These are phyloP conservation scores for Ziziphus jujuba DNA, from an alignment of 306 rosid genomes.

Conservation along the genomic window DNA sequence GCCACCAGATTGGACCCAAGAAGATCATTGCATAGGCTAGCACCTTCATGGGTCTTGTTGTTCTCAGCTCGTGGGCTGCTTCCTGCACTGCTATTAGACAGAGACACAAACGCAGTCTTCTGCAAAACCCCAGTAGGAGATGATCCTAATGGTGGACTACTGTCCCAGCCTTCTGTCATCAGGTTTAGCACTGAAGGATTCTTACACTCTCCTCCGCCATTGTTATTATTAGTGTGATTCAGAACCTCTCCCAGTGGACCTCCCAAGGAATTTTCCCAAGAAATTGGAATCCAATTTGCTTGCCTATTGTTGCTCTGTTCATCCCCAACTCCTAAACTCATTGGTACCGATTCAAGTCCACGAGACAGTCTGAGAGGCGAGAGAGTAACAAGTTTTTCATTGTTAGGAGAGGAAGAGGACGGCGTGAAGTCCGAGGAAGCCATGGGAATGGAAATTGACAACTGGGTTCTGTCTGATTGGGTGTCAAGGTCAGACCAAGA, in stretches of 20 bases:
- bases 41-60: conserved; percentile 55
- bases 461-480: conserved; percentile 64
- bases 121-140: conserved; percentile 89
- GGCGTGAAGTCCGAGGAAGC: conserved; percentile 49
- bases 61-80: conserved; percentile 87
- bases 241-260: conserved; percentile 96
- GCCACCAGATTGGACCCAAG: conserved; percentile 46
- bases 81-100: conserved; percentile 87
- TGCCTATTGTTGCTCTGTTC: conserved; percentile 44
- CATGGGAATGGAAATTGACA: conserved; percentile 70
- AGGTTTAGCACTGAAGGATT: conserved; percentile 70
- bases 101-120: conserved; percentile 70
- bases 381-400: conserved; percentile 50
- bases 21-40: conserved; percentile 63
- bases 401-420: conserved; percentile 49
- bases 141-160: conserved; percentile 72
- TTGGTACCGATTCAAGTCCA: conserved; percentile 56
- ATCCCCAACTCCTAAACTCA: conserved; percentile 58
- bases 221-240: conserved; percentile 49
- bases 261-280: conserved; percentile 82
- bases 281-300: conserved; percentile 75
- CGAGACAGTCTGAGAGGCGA: conserved; percentile 67
- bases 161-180: conserved; percentile 78
- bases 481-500: conserved; percentile 53
- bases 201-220: conserved; percentile 35